Evolutionary conservation across 345 rosid species (phyloP).

Genomic region (Eucalyptus urophylla): DNA sequence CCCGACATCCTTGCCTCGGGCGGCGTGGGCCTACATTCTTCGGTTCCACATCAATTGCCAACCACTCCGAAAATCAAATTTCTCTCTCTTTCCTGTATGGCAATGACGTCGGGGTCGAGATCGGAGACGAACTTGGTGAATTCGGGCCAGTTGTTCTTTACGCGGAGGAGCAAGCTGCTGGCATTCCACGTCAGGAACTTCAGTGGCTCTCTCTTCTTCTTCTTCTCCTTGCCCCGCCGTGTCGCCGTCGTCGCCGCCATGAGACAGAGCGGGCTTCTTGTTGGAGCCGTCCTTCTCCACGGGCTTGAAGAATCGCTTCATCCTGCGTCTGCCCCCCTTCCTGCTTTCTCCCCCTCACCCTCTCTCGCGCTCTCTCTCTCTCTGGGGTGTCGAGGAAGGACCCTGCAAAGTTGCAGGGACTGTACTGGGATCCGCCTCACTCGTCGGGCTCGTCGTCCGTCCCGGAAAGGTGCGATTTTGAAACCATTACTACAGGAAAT

Average conservation of each 20-base stretch:
- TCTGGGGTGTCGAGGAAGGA: too few relatives aligned
- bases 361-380: neutral
- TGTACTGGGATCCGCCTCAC: neutral
- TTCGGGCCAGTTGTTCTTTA: constrained; percentile 76
- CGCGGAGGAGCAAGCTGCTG: constrained; percentile 93
- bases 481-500: neutral
- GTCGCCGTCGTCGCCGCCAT: neutral
- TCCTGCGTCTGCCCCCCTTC: neutral
- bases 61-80: too few relatives aligned
- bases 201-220: constrained; percentile 36
- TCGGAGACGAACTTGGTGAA: constrained; percentile 52
- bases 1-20: too few relatives aligned
- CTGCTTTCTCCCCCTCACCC: neutral
- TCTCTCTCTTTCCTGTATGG: constrained; percentile 35
- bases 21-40: too few relatives aligned
- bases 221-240: constrained; percentile 3
- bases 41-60: too few relatives aligned
- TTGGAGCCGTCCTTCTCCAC: constrained; percentile 67
- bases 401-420: neutral
- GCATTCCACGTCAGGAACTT: constrained; percentile 95
- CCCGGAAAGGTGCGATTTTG: neutral
- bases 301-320: constrained; percentile 97
- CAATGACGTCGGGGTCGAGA: constrained; percentile 82
- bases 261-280: constrained; percentile 53
- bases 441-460: neutral